Conservation (phyloP, 768 basidiomycete species). For the Mycena rebaudengoi region DNA sequence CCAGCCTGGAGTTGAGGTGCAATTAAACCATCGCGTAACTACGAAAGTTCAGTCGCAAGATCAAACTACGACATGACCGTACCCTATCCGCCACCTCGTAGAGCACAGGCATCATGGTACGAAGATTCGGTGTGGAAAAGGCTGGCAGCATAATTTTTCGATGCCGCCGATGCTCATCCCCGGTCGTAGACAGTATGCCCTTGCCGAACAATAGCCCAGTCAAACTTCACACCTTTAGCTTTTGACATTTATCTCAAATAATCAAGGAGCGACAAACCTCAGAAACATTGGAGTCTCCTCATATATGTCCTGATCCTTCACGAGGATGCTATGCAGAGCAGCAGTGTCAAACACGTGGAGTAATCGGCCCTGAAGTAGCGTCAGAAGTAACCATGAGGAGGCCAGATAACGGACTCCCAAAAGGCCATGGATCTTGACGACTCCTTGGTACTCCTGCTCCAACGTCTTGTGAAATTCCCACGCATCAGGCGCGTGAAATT, state of each 20-base stretch:
- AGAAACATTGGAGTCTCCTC: conserved; percentile 11
- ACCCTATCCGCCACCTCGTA: conserved; percentile 18
- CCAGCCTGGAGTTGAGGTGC: neutral
- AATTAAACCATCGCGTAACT: conserved; percentile 15
- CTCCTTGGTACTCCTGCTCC: conserved; percentile 41
- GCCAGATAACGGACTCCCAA: conserved; percentile 40
- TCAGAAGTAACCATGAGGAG: neutral
- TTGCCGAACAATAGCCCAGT: conserved; percentile 17
- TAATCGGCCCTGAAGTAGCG: conserved; percentile 34
- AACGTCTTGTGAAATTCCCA: conserved; percentile 49
- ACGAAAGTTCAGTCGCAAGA: neutral
- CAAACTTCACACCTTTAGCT: neutral
- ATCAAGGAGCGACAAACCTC: neutral
- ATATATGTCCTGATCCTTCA: conserved; percentile 43
- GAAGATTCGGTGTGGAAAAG: conserved; percentile 8
- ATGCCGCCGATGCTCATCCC: conserved; percentile 16
- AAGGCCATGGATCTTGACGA: conserved; percentile 41
- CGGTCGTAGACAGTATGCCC: conserved; percentile 13
- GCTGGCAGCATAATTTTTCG: conserved; percentile 18
- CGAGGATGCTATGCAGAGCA: conserved; percentile 53
- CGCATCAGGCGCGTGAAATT: conserved; percentile 41
- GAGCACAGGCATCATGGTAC: conserved; percentile 11
- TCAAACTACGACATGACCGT: neutral
- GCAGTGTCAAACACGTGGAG: conserved; percentile 54
- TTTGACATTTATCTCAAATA: neutral